Evolutionary conservation across 2,329 filamentous ascomycete genomes (phyloP), one percentile per base, ranked within the genome.

Genomic region (Sordariomycetes sp.): DNA sequence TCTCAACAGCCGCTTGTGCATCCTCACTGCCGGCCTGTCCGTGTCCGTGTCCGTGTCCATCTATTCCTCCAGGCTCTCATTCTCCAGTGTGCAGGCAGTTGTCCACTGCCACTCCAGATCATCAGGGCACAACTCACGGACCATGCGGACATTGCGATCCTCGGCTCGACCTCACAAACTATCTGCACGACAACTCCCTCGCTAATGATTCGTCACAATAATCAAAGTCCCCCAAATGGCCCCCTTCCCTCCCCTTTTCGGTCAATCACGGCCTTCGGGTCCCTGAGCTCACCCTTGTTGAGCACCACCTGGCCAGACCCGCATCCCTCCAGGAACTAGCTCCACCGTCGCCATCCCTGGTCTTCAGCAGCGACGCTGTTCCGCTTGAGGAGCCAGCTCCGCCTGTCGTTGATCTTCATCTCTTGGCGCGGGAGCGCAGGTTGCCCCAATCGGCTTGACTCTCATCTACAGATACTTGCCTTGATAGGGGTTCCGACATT

Each of bases 331-430:
- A 7, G 12, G 6, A 27, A 15, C 25, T 27, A 6, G 12, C 25
- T 7, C 25, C 12, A 27, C 25, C 12, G 16, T 27, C 25, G 12
- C 25, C 25, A 11, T 8, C 21, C 21, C 23, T 23, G 15, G 31
- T 33, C 23, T 18, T 33, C 31, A 33, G 19, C 21, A 33, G 21
- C 15, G 21, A 21, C 33, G 18, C 25, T 30, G 30, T n/a, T 9
- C 26, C 33, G 4, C 15, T 30, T 30, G 11, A 10, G 20, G 26
- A 3, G 11, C 19, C 19, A 29, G 20, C 33, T 25, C 26, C 26
- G 18, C 14, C 8, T 14, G 26, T 14, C 26, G 33, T 18, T 35
- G 26, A 35, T 35, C 26, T 30, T 30, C 33, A 34, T 34, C 17
- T 35, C 26, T 30, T 35, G 31, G 31, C 31, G 20, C n/a, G 16